phyloP scores from a whole-genome alignment of 176 grass and related monocot species.

The Oryza meyeriana region DNA sequence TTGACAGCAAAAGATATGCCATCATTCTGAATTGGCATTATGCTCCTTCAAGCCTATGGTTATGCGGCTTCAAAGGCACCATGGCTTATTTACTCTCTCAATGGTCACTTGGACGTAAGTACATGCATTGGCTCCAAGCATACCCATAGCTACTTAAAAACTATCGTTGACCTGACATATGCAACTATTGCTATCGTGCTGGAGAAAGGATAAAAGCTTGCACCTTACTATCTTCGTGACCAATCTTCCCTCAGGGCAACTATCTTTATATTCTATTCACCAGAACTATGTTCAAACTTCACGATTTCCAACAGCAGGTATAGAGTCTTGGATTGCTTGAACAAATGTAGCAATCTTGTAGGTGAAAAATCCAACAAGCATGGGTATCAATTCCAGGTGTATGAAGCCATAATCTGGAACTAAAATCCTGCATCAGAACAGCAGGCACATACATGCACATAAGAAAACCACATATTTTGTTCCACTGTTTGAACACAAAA shows the following conservation, averaged over 20 bases:
- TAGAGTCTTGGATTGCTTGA: slow-evolving; percentile 70
- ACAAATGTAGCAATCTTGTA: slow-evolving; percentile 83
- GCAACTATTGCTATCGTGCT: background rate
- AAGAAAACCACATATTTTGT: background rate
- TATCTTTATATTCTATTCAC: slow-evolving; percentile 8
- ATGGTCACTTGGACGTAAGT: slow-evolving; percentile 7
- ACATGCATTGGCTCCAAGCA: slow-evolving; percentile 5
- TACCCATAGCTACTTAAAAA: background rate
- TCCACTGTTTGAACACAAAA: background rate
- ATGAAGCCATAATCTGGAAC: slow-evolving; percentile 79
- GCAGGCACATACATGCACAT: slow-evolving; percentile 2
- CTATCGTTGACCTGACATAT: slow-evolving; percentile 17
- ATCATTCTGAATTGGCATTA: slow-evolving; percentile 18
- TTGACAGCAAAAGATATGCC: slow-evolving; percentile 13
- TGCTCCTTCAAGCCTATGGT: slow-evolving; percentile 15
- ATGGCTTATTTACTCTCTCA: slow-evolving; percentile 18
- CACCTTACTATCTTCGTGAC: slow-evolving; percentile 24
- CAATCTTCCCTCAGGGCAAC: slow-evolving; percentile 14
- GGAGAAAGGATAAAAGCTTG: slow-evolving; percentile 24
- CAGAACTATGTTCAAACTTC: slow-evolving; percentile 50
- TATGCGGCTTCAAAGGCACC: slow-evolving; percentile 5
- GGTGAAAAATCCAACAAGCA: slow-evolving; percentile 94
- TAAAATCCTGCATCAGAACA: slow-evolving; percentile 66
- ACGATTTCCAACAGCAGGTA: slow-evolving; percentile 42
- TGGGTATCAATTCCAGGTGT: slow-evolving; percentile 94